Percentiles rank a stretch among this genome's conserved stretches.
Conservation (phyloP, 2,329 filamentous ascomycete genomes). For the Malbranchea cinnamomea region DNA sequence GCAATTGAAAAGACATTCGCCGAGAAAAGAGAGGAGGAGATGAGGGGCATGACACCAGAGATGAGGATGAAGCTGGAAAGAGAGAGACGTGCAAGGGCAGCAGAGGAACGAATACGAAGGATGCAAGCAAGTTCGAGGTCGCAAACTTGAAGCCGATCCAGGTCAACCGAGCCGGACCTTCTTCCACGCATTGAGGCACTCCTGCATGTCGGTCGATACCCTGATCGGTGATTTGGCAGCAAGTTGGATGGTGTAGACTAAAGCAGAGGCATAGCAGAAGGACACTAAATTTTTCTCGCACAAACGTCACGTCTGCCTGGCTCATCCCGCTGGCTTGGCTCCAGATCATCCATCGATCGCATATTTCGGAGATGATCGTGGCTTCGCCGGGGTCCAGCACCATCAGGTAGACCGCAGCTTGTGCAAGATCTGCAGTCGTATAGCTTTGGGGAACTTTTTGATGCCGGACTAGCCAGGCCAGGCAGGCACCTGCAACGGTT, state of each 20-base stretch:
- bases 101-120: conserved; percentile 68
- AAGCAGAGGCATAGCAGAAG: conserved; percentile 16
- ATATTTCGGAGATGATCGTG: conserved; percentile 12
- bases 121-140: conserved; percentile 36
- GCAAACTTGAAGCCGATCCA: background rate
- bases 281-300: conserved; percentile 12
- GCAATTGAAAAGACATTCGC: conserved; percentile 56
- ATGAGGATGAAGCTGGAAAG: conserved; percentile 72
- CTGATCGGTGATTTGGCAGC: conserved; percentile 10
- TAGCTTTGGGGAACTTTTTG: conserved; percentile 14
- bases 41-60: conserved; percentile 71
- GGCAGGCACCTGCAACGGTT: conserved; percentile 13
- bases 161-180: conserved; percentile 16
- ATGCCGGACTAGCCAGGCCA: conserved; percentile 14
- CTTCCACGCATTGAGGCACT: conserved; percentile 17
- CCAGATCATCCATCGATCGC: conserved; percentile 17
- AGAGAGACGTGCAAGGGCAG: conserved; percentile 78
- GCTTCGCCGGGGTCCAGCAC: conserved; percentile 13
- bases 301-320: conserved; percentile 12
- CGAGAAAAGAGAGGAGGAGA: conserved; percentile 71
- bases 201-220: conserved; percentile 16
- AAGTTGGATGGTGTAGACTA: conserved; percentile 13
- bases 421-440: conserved; percentile 11
- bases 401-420: conserved; percentile 16
- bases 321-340: conserved; percentile 15